A percentile compares a stretch with the other conserved stretches of the same genome.
These are phyloP conservation scores for Mortierella antarctica DNA, from an alignment of 192 early-diverging fungal genomes.

Conservation along the genomic window DNA sequence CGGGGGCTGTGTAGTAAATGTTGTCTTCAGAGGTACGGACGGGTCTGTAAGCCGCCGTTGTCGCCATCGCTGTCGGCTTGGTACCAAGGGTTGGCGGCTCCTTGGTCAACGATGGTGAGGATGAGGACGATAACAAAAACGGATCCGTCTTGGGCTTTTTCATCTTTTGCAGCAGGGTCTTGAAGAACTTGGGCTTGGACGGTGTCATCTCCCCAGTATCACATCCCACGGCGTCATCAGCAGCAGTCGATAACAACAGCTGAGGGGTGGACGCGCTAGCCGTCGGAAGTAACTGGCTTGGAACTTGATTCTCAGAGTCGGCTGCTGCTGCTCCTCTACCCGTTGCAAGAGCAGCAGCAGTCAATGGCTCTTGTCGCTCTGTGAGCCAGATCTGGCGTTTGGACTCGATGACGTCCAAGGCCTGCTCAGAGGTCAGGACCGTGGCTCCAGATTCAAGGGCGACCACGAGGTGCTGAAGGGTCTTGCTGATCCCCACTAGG, in stretches of 20 bases:
- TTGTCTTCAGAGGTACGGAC: conserved; percentile 17
- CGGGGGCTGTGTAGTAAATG: conserved; percentile 26
- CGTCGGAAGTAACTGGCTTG: too few species aligned
- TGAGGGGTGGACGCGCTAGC: too few species aligned
- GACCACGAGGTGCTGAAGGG: conserved; percentile 32
- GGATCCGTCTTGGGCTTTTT: not conserved
- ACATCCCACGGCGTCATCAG: too few species aligned
- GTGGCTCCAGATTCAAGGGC: conserved; percentile 6
- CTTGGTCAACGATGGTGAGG: not conserved
- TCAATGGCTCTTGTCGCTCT: not conserved
- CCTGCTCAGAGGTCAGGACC: conserved; percentile 21
- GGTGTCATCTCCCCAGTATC: not conserved
- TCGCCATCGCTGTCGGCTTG: not conserved
- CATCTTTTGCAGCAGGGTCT: not conserved
- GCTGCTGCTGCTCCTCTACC: not conserved
- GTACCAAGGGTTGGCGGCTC: not conserved
- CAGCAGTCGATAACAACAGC: too few species aligned
- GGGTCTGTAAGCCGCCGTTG: not conserved
- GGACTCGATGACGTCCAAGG: not conserved
- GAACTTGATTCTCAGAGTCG: too few species aligned
- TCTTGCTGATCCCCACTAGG: conserved; percentile 22
- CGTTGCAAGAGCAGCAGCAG: not conserved
- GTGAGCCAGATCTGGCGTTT: not conserved
- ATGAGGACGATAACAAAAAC: not conserved
- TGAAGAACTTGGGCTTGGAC: not conserved